Percentiles rank a stretch among this genome's conserved stretches.
Evolutionary conservation across 1,139 yeast species (phyloP).

Genomic region (Candida glucosophila): DNA sequence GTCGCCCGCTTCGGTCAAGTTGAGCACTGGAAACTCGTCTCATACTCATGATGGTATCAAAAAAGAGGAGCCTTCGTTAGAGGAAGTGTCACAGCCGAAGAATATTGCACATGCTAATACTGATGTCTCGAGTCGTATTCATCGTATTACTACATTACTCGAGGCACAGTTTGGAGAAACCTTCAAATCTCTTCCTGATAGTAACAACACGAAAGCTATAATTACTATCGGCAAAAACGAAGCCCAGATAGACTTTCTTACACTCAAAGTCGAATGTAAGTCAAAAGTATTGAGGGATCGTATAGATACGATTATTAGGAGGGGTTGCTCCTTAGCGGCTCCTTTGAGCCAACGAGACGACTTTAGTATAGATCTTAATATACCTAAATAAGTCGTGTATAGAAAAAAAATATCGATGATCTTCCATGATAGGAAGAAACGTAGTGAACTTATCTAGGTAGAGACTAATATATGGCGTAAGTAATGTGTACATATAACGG

Average conservation of each 20-base stretch:
- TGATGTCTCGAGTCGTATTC: slow-evolving; percentile 45
- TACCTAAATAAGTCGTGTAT: slow-evolving; percentile 1
- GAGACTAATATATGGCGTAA: slow-evolving; percentile 6
- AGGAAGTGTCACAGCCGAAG: slow-evolving; percentile 7
- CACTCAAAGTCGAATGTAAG: slow-evolving; percentile 64
- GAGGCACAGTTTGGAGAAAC: slow-evolving; percentile 87
- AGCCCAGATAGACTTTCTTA: slow-evolving; percentile 61
- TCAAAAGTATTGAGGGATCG: slow-evolving; percentile 76
- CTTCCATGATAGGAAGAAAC: too few species aligned
- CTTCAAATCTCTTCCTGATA: slow-evolving; percentile 43
- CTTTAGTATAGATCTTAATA: slow-evolving; percentile 2
- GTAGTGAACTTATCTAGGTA: not conserved
- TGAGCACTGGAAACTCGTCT: slow-evolving; percentile 54
- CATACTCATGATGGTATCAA: slow-evolving; percentile 26
- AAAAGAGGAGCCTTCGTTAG: slow-evolving; percentile 8
- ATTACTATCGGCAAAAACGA: slow-evolving; percentile 64
- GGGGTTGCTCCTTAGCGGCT: slow-evolving; percentile 77
- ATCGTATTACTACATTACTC: slow-evolving; percentile 55
- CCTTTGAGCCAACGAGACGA: slow-evolving; percentile 44
- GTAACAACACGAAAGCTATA: slow-evolving; percentile 37
- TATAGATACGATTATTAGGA: slow-evolving; percentile 67
- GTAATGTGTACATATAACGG: slow-evolving; percentile 1
- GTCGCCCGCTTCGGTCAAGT: slow-evolving; percentile 88
- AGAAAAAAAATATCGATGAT: not conserved
- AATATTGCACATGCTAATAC: slow-evolving; percentile 29